Conservation (phyloP, 306 rosid species). For the Quercus dentata region DNA sequence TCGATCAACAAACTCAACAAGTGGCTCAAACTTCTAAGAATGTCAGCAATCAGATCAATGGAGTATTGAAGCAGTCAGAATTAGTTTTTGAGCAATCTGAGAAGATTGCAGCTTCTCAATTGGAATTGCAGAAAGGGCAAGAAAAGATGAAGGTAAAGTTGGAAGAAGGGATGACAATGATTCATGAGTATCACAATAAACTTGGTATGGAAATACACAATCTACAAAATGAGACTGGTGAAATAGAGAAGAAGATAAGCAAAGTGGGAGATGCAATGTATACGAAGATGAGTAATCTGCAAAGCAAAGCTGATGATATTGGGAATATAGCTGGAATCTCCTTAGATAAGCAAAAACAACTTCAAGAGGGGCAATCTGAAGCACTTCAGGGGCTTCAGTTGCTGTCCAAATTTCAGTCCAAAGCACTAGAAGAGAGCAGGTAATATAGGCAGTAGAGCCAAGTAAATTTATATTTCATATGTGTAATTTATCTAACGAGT, state of each 20-base stretch:
- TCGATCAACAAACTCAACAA: conserved; percentile 39
- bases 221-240: conserved; percentile 52
- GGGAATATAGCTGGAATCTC: conserved; percentile 63
- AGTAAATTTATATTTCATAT: not conserved
- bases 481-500: not conserved
- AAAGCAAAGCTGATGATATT: conserved; percentile 71
- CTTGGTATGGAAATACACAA: conserved; percentile 53
- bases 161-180: conserved; percentile 52
- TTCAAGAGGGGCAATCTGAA: conserved; percentile 65
- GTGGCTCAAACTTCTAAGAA: conserved; percentile 48
- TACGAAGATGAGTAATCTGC: conserved; percentile 44
- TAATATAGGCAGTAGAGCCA: not conserved
- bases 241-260: conserved; percentile 52
- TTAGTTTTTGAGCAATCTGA: conserved; percentile 58
- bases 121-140: conserved; percentile 59
- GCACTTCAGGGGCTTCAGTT: conserved; percentile 57
- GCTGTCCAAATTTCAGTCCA: conserved; percentile 52
- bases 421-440: conserved; percentile 90
- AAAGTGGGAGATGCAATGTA: conserved; percentile 69
- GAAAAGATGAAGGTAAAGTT: conserved; percentile 46
- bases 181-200: conserved; percentile 50
- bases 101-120: conserved; percentile 54
- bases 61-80: conserved; percentile 47
- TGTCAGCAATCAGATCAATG: conserved; percentile 47
- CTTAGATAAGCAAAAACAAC: conserved; percentile 67